A percentile compares a stretch with the other conserved stretches of the same genome.
Evolutionary conservation across 2,329 filamentous ascomycete genomes (phyloP).

Genomic region (Lecanicillium sp.): DNA sequence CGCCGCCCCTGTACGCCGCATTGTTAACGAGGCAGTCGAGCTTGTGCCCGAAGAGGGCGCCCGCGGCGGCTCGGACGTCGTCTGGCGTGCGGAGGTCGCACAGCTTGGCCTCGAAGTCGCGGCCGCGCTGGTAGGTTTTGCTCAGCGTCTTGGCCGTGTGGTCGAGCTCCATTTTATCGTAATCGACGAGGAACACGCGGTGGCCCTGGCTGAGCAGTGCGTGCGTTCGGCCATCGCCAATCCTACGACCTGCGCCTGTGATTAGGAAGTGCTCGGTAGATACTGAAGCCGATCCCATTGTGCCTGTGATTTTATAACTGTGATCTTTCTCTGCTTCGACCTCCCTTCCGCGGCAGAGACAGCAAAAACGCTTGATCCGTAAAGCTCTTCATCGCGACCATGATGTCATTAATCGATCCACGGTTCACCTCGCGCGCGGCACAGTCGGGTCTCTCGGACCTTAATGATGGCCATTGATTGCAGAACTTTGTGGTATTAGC

Average conservation of each 20-base stretch:
- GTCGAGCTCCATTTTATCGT: constrained; percentile 30
- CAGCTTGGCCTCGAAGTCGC: constrained; percentile 20
- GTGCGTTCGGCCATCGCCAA: constrained; percentile 20
- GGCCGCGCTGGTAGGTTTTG: constrained; percentile 11
- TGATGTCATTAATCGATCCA: too few species aligned
- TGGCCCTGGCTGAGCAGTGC: constrained; percentile 32
- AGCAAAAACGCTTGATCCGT: too few species aligned
- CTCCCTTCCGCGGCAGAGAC: too few species aligned
- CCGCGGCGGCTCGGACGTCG: constrained; percentile 27
- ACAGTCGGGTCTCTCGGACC: too few species aligned
- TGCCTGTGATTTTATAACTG: too few species aligned
- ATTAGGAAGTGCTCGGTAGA: constrained; percentile 19
- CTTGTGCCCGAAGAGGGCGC: constrained; percentile 27
- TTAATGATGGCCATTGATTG: too few species aligned
- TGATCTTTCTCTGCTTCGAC: too few species aligned
- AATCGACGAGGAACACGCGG: constrained; percentile 34
- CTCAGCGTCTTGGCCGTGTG: constrained; percentile 26
- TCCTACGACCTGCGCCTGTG: constrained; percentile 20
- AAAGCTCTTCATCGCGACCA: too few species aligned
- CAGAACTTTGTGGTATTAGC: too few species aligned
- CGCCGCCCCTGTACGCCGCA: constrained; percentile 30
- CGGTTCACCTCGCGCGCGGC: too few species aligned
- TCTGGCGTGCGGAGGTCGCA: constrained; percentile 27
- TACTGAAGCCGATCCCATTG: background rate
- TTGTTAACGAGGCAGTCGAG: constrained; percentile 38